Evolutionary conservation across 345 rosid species (phyloP), one percentile per base, ranked within the genome.

Genomic region (Eucalyptus sp.): DNA sequence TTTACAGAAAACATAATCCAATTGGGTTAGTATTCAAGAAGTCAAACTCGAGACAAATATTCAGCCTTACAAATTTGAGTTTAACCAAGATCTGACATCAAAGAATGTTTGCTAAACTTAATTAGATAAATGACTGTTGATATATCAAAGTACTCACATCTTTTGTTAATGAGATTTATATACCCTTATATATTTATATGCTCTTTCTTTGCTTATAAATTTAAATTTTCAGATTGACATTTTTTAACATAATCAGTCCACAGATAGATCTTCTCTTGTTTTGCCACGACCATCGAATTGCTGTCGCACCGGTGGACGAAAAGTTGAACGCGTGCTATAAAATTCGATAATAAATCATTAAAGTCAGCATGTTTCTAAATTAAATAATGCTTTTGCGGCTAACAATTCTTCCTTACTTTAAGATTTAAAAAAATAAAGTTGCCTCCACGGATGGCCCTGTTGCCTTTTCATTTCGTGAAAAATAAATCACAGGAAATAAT

Each of bases 21-120:
- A 2, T 33, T 10, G 13, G 24, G 46, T 18, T 18, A 33, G 13
- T 71, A 10, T 37, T 37, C 1, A 4, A 17, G 4, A 9, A 71
- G 46, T 33, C 44, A 1, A 71, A 0, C 81, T 33, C 8, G 0
- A 33, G 44, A 33, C 13, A 10, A 71, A 37, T 71, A 71, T 37
- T 20, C 14, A 37, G 27, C 1, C 81, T 37, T 18, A 37, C 46
- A 71, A 37, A 76, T 37, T 76, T 8, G 27, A 76, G 48, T 37
- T 1, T 37, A 9, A 1, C 2, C 7, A 0, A 0, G 81, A 71
- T 33, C 25, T 13, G 2, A 68, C 13, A 20, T 33, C 18, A 68
- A 37, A 71, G 25, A 17, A 71, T 18, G 13, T 66, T 4, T 17
- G 43, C 22, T 16, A 17, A 31, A 13, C 33, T 64, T n/a, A 8